phyloP scores from a whole-genome alignment of 1,284 basidiomycete species.

The Irpex lacteus region DNA sequence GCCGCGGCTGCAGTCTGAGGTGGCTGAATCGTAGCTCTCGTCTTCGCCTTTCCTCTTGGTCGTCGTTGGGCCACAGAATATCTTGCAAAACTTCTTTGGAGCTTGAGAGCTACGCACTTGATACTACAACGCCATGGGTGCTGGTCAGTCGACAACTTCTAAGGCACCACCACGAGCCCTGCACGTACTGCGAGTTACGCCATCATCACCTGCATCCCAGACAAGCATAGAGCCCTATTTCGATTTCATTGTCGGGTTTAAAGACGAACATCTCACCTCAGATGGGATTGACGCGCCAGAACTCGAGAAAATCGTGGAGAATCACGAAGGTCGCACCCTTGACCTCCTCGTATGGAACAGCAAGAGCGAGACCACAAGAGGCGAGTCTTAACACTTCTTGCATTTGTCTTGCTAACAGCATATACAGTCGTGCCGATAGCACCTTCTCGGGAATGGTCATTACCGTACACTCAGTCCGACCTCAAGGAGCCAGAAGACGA shows the following conservation, averaged over 20 bases:
- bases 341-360: conserved; percentile 89
- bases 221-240: conserved; percentile 94
- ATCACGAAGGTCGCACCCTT: conserved; percentile 79
- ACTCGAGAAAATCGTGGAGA: conserved; percentile 81
- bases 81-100: too few relatives aligned
- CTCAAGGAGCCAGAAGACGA: conserved; percentile 35
- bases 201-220: conserved; percentile 81
- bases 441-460: conserved; percentile 85
- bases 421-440: conserved; percentile 75
- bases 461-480: conserved; percentile 34
- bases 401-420: conserved; percentile 1
- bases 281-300: conserved; percentile 68
- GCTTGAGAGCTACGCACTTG: neutral
- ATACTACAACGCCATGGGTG: conserved; percentile 51
- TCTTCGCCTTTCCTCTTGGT: too few relatives aligned
- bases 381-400: conserved; percentile 41
- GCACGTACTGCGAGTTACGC: conserved; percentile 84
- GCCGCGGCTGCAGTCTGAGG: too few relatives aligned
- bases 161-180: conserved; percentile 66
- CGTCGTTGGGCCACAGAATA: too few relatives aligned
- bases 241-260: conserved; percentile 93
- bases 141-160: conserved; percentile 63
- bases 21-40: too few relatives aligned
- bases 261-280: conserved; percentile 59
- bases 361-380: conserved; percentile 81